Conservation (phyloP, 2,329 filamentous ascomycete genomes). For the Exophiala sp. region DNA sequence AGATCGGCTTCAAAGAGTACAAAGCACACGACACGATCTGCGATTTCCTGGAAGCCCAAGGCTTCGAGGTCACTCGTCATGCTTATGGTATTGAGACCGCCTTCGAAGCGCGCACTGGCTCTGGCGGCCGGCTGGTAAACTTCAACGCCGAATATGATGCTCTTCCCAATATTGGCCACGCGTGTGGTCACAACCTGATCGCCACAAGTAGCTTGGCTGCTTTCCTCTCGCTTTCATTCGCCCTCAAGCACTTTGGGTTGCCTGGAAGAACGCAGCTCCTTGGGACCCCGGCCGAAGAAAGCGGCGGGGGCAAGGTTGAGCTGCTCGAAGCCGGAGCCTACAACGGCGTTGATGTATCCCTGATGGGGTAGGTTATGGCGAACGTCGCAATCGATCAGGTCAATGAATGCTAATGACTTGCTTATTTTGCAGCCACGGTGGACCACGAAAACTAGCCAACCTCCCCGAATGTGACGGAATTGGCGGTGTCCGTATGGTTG, state of each 20-base stretch:
- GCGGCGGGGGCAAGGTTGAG: constrained; percentile 37
- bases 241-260: constrained; percentile 24
- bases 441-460: neutral
- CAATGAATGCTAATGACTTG: too few species aligned
- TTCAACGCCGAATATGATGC: constrained; percentile 44
- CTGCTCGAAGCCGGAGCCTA: constrained; percentile 44
- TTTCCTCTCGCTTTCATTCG: constrained; percentile 34
- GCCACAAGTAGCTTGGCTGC: constrained; percentile 35
- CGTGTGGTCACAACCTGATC: constrained; percentile 40
- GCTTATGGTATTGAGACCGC: constrained; percentile 50
- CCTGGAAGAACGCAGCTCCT: constrained; percentile 34
- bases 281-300: constrained; percentile 39
- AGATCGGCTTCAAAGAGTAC: constrained; percentile 48
- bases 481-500: constrained; percentile 21
- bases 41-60: constrained; percentile 41
- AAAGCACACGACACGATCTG: constrained; percentile 49
- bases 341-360: constrained; percentile 36
- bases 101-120: constrained; percentile 45
- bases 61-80: constrained; percentile 44
- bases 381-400: too few species aligned
- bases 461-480: constrained; percentile 6
- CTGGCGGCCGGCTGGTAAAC: constrained; percentile 34
- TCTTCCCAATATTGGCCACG: constrained; percentile 38
- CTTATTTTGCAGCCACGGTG: too few species aligned
- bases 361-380: constrained; percentile 39